phyloP scores from a whole-genome alignment of 108 stramenopile species.

The Fragilaria crotonensis region DNA sequence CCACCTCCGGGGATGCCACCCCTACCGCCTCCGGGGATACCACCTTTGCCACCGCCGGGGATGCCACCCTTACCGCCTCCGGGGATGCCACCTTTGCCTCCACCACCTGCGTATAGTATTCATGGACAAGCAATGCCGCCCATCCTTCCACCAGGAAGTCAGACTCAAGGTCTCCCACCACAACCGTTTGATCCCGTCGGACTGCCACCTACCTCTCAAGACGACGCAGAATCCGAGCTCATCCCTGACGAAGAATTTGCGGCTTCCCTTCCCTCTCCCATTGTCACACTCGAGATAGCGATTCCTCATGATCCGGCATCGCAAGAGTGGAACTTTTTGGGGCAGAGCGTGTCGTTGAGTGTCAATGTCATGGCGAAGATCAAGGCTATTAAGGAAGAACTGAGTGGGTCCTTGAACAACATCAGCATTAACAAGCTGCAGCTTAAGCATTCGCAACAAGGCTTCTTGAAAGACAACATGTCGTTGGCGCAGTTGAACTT shows the following conservation, averaged over 20 bases:
- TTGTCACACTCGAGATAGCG: constrained; percentile 53
- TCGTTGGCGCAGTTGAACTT: constrained; percentile 65
- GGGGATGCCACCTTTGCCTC: background rate
- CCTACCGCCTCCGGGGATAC: background rate
- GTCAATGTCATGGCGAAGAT: constrained; percentile 56
- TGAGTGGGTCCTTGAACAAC: constrained; percentile 45
- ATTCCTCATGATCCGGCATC: constrained; percentile 66
- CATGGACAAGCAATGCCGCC: background rate
- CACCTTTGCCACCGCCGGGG: background rate
- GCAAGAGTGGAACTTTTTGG: constrained; percentile 77
- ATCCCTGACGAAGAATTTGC: constrained; percentile 57
- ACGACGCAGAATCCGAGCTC: background rate
- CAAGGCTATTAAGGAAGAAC: constrained; percentile 61
- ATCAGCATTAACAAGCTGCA: constrained; percentile 88
- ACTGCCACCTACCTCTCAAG: constrained; percentile 7
- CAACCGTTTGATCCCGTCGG: constrained; percentile 1
- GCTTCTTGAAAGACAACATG: constrained; percentile 60
- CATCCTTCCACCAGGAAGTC: background rate
- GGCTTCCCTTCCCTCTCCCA: constrained; percentile 45
- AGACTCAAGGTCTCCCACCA: constrained; percentile 17
- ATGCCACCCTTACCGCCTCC: background rate
- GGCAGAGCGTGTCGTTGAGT: constrained; percentile 63
- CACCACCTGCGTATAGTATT: background rate
- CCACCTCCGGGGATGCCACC: background rate
- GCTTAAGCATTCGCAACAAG: constrained; percentile 42